Base-by-base conservation (phyloP, 225 moss, liverwort and hornwort genomes). In the Sphagnum tenellum region DNA sequence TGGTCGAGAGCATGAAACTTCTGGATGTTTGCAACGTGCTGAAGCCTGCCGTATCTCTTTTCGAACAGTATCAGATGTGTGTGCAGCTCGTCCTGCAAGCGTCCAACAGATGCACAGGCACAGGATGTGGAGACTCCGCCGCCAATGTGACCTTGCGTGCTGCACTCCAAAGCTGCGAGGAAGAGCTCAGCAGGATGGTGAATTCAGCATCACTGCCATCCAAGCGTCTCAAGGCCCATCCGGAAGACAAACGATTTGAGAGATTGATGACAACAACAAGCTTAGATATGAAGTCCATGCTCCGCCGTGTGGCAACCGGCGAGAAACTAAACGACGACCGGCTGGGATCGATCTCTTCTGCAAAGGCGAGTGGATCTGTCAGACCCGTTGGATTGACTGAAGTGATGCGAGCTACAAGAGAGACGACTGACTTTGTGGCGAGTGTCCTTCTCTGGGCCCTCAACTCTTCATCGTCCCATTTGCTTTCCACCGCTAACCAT, bases 1-100 rank as follows among this genome's bases (percentile, higher is more conserved):
- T 82, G 82, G 71, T 73, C 52, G 82, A 82, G 61, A 82, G 82
- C 74, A 82, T 79, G 82, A 79, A 76, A 71, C 73, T 82, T 3
- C 63, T 82, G 57, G 82, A 79, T 5, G 76, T 82, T 3, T 82
- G 82, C 69, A 82, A 82, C n/a, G 79, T 82, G 9, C 64, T 82
- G n/a, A 79, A 76, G 61, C 82, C 82, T 3, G 76, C 82, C 5
- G 59, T 82, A 12, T 69, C 79, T 7, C 67, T 73, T 14, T 82
- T 82, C n/a, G 82, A 82, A 66, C 79, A 79, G 50, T 76, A 76
- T 68, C 69, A 55, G 64, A 79, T 82, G 82, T 79, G 74, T 66
- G 67, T 79, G 55, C 72, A 74, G 71, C 74, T 82, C 64, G 69
- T 79, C 48, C 66, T 69, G 56, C 79, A 79, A 69, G 76, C 69